Conservation (phyloP, 1,284 basidiomycete species). For the Boletellus deceptivus region DNA sequence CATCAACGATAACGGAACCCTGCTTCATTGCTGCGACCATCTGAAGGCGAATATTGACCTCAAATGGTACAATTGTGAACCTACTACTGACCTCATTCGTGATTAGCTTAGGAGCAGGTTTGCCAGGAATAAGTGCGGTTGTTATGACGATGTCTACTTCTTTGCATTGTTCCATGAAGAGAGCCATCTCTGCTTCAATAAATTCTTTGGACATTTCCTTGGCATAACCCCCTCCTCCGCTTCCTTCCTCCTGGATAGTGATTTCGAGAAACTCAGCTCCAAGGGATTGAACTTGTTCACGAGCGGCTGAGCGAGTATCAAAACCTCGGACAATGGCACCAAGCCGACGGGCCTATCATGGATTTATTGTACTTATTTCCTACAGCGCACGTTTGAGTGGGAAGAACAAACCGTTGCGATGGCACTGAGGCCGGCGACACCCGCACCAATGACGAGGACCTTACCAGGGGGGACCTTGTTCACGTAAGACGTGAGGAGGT, state of each 20-base stretch:
- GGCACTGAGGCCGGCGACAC: slow-evolving; percentile 82
- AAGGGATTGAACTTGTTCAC: slow-evolving; percentile 83
- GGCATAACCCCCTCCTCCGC: slow-evolving; percentile 80
- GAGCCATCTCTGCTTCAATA: slow-evolving; percentile 83
- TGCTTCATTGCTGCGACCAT: slow-evolving; percentile 87
- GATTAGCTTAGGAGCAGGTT: slow-evolving; percentile 80
- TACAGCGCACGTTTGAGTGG: not conserved
- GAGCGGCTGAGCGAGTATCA: slow-evolving; percentile 77
- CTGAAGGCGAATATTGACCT: slow-evolving; percentile 26
- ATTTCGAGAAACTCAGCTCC: slow-evolving; percentile 87
- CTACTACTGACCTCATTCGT: slow-evolving; percentile 51
- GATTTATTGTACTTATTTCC: slow-evolving; percentile 5
- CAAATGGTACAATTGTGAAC: not conserved
- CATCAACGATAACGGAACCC: slow-evolving; percentile 82
- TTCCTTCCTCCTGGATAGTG: slow-evolving; percentile 72
- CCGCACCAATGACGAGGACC: slow-evolving; percentile 82
- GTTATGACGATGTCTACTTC: slow-evolving; percentile 87
- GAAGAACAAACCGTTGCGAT: slow-evolving; percentile 64
- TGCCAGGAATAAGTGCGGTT: slow-evolving; percentile 80
- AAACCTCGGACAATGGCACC: slow-evolving; percentile 86
- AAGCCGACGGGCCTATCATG: slow-evolving; percentile 63
- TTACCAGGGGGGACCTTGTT: slow-evolving; percentile 79
- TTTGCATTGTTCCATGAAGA: slow-evolving; percentile 82
- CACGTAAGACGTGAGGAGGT: slow-evolving; percentile 17
- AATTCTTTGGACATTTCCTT: slow-evolving; percentile 90